Evolutionary conservation across 169 alveolate genomes (phyloP).

Genomic region (Plasmodium gonderi): DNA sequence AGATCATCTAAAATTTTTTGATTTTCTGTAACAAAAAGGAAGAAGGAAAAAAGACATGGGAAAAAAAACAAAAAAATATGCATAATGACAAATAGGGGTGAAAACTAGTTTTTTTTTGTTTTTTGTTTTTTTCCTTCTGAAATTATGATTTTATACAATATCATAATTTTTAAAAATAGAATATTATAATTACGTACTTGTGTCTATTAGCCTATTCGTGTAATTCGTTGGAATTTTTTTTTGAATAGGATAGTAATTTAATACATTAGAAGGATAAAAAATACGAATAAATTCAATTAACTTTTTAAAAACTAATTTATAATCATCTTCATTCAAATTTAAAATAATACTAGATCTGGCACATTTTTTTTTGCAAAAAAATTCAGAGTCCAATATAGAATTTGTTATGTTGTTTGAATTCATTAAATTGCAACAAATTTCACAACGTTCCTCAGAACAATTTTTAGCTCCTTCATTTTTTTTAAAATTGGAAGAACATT

Average conservation of each 20-base stretch:
- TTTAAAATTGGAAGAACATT: conserved; percentile 63
- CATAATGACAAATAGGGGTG: neutral
- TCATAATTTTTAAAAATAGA: neutral
- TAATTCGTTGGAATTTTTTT: conserved; percentile 11
- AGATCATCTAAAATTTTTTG: conserved; percentile 32
- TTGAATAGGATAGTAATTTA: conserved; percentile 41
- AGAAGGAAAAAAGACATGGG: neutral
- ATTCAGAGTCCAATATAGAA: conserved; percentile 61
- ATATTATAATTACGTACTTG: conserved; percentile 3
- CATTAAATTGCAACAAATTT: conserved; percentile 69
- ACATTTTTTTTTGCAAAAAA: conserved; percentile 63
- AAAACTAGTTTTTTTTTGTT: neutral
- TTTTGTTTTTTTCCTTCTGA: neutral
- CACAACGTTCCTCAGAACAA: conserved; percentile 72
- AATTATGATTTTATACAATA: neutral
- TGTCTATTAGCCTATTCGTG: conserved; percentile 23
- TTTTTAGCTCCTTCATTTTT: conserved; percentile 71
- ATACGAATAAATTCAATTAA: conserved; percentile 69
- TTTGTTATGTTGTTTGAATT: conserved; percentile 21
- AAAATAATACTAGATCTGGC: conserved; percentile 26
- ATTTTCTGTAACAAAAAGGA: conserved; percentile 23
- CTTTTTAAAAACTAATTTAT: conserved; percentile 59
- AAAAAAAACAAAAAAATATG: neutral
- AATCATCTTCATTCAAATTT: conserved; percentile 42
- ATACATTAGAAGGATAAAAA: conserved; percentile 54